phyloP scores from a whole-genome alignment of 2,329 filamentous ascomycete genomes.

The Phaeosphaeriaceae sp. region DNA sequence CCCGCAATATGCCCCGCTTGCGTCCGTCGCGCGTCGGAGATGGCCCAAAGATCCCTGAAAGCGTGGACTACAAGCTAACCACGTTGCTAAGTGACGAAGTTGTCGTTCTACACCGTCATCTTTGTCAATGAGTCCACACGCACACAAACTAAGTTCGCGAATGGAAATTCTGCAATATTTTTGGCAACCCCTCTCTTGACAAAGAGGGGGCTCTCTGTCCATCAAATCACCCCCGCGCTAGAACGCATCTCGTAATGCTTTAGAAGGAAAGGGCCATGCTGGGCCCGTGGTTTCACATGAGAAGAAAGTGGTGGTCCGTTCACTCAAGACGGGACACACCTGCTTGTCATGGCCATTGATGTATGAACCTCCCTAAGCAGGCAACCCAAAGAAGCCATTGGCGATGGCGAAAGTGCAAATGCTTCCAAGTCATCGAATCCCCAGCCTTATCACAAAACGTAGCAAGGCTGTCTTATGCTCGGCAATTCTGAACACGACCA shows the following conservation, averaged over 20 bases:
- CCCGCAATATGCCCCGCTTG: slow-evolving; percentile 25
- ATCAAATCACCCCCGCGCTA: slow-evolving; percentile 44
- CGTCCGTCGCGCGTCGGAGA: slow-evolving; percentile 17
- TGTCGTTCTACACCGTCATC: slow-evolving; percentile 24
- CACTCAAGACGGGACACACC: slow-evolving; percentile 29
- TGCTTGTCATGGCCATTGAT: slow-evolving; percentile 22
- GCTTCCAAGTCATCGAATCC: background rate
- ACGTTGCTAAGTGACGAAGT: slow-evolving; percentile 15
- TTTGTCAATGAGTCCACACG: background rate
- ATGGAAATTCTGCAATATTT: background rate
- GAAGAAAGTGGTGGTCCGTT: slow-evolving; percentile 26
- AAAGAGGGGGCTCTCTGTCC: slow-evolving; percentile 33
- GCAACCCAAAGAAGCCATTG: background rate
- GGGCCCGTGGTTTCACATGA: slow-evolving; percentile 37
- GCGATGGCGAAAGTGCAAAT: slow-evolving; percentile 1
- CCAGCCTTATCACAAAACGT: background rate
- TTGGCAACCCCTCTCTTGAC: background rate
- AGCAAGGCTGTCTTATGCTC: no score
- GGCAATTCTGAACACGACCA: no score
- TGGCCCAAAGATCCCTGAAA: slow-evolving; percentile 20
- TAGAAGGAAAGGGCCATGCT: slow-evolving; percentile 35
- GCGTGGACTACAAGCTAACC: slow-evolving; percentile 24
- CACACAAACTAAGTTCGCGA: background rate
- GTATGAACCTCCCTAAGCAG: background rate
- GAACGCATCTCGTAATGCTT: slow-evolving; percentile 39